Evolutionary conservation across 768 basidiomycete genomes (phyloP).

Genomic region (Leccinellum albellum): DNA sequence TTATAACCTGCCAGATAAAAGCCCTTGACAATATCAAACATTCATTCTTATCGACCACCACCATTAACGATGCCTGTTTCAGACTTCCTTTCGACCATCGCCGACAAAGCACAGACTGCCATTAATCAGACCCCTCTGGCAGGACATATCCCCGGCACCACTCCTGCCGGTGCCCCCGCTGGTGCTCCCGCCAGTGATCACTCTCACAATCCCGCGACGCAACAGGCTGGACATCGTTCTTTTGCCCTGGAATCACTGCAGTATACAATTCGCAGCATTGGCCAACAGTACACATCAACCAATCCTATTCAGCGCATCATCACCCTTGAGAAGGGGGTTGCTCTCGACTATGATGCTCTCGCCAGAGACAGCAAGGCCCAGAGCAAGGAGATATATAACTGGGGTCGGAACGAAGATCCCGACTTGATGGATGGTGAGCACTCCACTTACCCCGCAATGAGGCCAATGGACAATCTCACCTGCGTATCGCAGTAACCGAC

Average conservation of each 20-base stretch:
- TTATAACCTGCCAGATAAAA: slow-evolving; percentile 15
- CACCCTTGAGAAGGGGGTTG: slow-evolving; percentile 72
- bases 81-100: slow-evolving; percentile 60
- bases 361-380: slow-evolving; percentile 64
- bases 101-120: slow-evolving; percentile 75
- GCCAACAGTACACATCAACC: slow-evolving; percentile 72
- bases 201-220: slow-evolving; percentile 41
- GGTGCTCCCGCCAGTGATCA: slow-evolving; percentile 33
- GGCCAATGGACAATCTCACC: neutral
- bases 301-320: slow-evolving; percentile 75
- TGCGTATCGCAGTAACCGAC: slow-evolving; percentile 60
- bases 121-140: slow-evolving; percentile 60
- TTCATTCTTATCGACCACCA: neutral
- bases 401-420: slow-evolving; percentile 69
- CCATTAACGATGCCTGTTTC: slow-evolving; percentile 50
- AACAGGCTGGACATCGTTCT: slow-evolving; percentile 42
- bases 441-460: neutral
- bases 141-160: slow-evolving; percentile 48
- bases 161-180: slow-evolving; percentile 32
- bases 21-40: slow-evolving; percentile 15
- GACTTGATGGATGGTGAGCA: slow-evolving; percentile 74
- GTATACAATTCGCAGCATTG: slow-evolving; percentile 67
- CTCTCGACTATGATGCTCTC: slow-evolving; percentile 67
- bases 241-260: slow-evolving; percentile 61
- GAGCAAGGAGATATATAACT: slow-evolving; percentile 82